Evolutionary conservation across 139 green algal species (phyloP), one percentile per base, ranked within the genome.

Genomic region (Astrephomene gubernaculifera): DNA sequence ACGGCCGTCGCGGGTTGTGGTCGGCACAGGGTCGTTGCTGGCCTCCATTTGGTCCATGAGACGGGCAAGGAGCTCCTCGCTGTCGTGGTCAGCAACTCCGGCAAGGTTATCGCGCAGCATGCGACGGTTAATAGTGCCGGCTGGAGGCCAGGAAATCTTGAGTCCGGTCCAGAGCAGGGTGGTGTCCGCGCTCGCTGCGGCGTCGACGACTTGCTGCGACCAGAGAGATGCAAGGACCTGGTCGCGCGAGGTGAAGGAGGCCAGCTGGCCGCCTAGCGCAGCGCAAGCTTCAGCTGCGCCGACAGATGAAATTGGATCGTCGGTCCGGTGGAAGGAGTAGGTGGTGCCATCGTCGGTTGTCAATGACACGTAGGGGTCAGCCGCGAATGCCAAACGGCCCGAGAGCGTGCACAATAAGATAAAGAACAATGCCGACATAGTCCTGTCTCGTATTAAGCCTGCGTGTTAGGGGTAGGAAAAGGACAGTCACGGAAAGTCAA

Each of bases 161-260:
- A 86, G 49, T 35, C 79, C 79, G 36, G 79, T 86, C 79, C 79
- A 86, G 64, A 70, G 25, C 0, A 70, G 79, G 5, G 24, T 24
- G 31, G 10, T 33, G 2, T 68, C 79, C 0, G 29, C 33, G 5
- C 6, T 33, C 21, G 33, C 3, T 4, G 45, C 79, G 19, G 79
- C 79, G 1, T 61, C 65, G 27, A 84, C 78, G 14, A 84, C 78
- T 21, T 27, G 3, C 8, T 24, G 10, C 2, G 65, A 54, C 79
- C 79, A 86, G 8, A 78, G 45, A 9, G 65, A 44, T 6, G 25
- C 0, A n/a, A 24, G 12, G 25, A 78, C 79, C 33, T 86, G 65
- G 12, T 69, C 65, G 3, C 25, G 27, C 1, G 57, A 74, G 2
- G 9, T 33, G 2, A 86, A 19, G 25, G 29, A 41, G 1, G 63